Evolutionary conservation across 1,139 yeast genomes (phyloP).

Genomic region (Yamadazyma jaroonii): DNA sequence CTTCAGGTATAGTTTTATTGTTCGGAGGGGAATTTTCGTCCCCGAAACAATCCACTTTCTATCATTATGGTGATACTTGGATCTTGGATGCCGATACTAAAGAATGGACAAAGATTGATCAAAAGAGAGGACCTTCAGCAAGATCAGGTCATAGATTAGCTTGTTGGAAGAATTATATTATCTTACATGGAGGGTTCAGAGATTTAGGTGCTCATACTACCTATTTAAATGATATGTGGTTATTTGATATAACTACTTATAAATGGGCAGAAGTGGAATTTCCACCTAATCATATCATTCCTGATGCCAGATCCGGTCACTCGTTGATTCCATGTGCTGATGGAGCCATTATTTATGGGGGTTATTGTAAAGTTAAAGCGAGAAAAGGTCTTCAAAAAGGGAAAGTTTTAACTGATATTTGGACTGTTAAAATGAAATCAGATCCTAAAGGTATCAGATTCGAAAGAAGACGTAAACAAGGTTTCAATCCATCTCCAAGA

Average conservation of each 20-base stretch:
- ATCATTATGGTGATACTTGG: conserved; percentile 97
- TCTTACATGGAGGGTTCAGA: conserved; percentile 89
- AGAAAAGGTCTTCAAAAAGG: conserved; percentile 89
- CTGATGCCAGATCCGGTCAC: conserved; percentile 94
- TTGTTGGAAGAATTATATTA: conserved; percentile 84
- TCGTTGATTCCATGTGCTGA: conserved; percentile 78
- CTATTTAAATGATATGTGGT: conserved; percentile 84
- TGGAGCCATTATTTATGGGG: conserved; percentile 89
- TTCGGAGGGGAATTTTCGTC: conserved; percentile 98
- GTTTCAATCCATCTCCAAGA: conserved; percentile 84
- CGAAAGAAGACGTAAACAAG: conserved; percentile 88
- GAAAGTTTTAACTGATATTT: conserved; percentile 81
- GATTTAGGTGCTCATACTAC: conserved; percentile 85
- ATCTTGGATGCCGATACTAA: conserved; percentile 76
- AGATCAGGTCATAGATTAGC: conserved; percentile 92
- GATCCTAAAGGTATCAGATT: conserved; percentile 80
- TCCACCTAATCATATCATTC: conserved; percentile 75
- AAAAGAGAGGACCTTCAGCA: conserved; percentile 69
- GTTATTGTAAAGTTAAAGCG: conserved; percentile 91
- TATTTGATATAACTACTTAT: conserved; percentile 83
- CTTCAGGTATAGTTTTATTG: conserved; percentile 78
- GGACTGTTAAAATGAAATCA: conserved; percentile 85
- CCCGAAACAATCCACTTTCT: conserved; percentile 93
- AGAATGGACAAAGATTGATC: conserved; percentile 88
- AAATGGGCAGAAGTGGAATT: conserved; percentile 91